Base-by-base conservation (phyloP, 2,329 filamentous ascomycete genomes). In the Aspergillus arachidicola region DNA sequence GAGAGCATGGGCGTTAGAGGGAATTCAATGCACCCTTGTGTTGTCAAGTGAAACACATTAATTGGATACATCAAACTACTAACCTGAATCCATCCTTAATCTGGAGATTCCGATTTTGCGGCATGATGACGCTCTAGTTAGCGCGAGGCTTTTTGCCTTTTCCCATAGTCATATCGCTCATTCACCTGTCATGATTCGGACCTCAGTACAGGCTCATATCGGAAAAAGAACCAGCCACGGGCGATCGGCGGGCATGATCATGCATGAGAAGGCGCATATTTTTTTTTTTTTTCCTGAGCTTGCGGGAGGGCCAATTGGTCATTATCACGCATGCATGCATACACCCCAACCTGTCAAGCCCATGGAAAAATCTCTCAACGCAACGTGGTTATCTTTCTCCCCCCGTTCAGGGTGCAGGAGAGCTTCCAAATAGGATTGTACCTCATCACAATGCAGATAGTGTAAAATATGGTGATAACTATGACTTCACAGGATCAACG, bases 281-380 rank as follows among this genome's bases (percentile, higher is more conserved):
- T 7, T 30, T 50, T 51, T 41, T 30, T n/a, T 23, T 23, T 30
- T n/a, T 23, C 3, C 11, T 55, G 5, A 28, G 34, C 6, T 41
- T 50, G 32, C 50, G 23, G 48, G 48, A 51, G 21, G 19, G 38
- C 19, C 6, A 55, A 55, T 60, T 50, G 43, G 54, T 30, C 48
- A 28, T 48, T 51, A 28, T 59, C 60, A 61, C 59, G 61, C 58
- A 63, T 66, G 62, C 62, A 58, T 57, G 58, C 58, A 60, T 57
- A 57, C 30, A 32, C 28, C 38, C 48, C 59, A 59, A 59, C 34
- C 62, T 66, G 58, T 59, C 61, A 64, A 64, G 45, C 50, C 48
- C 46, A 62, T 62, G 60, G 58, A 54, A 58, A 61, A 59, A 57
- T 60, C 21, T 65, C 57, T 58, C 63, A 66, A 59, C 60, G 32